Evolutionary conservation across 169 alveolate species (phyloP), one percentile per base, ranked within the genome.

Genomic region (Eimeria tenella): DNA sequence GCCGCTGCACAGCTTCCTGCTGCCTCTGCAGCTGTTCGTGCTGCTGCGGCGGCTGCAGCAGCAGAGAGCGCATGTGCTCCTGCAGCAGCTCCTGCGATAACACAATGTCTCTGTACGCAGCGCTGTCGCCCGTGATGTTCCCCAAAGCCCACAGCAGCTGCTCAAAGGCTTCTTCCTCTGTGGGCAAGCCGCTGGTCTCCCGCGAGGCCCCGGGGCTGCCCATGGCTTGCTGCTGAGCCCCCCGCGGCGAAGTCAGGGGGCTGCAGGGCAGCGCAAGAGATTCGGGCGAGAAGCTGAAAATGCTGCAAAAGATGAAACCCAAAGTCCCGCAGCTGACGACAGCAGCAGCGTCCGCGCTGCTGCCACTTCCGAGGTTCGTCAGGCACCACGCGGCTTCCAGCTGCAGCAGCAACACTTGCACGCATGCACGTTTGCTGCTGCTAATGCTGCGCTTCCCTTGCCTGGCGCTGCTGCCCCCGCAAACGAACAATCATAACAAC

Each of bases 141-240:
- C 99, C 99, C 55, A 99, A 95, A 1, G 99, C 99, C 99, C 99
- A 98, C 73, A 98, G 98, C 42, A 99, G 99, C 96, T 99, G 99
- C 95, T 98, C 99, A 73, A 98, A 96, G 21, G 98, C 99, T 83
- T 98, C 99, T 73, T 97, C 98, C 90, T 92, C 75, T 7, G 89
- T 53, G 52, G 75, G 86, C 25, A 75, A 23, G 3, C 50, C 71
- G 19, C 5, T 10, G 56, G 86, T 19, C 60, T 68, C 93, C 84
- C 58, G 10, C 4, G 8, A 60, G 50, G 21, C 5, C 60, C n/a
- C 74, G 23, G 31, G 10, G 56, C 65, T 49, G 50, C 74, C 23
- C 13, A 11, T 11, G 4, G 13, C 60, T 63, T 5, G 19, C 52
- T 23, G 25, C 6, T 31, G 55, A 58, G 81, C 65, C 25, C 53